Evolutionary conservation across 139 green algal species (phyloP).

Genomic region (Nannochloris sp.): DNA sequence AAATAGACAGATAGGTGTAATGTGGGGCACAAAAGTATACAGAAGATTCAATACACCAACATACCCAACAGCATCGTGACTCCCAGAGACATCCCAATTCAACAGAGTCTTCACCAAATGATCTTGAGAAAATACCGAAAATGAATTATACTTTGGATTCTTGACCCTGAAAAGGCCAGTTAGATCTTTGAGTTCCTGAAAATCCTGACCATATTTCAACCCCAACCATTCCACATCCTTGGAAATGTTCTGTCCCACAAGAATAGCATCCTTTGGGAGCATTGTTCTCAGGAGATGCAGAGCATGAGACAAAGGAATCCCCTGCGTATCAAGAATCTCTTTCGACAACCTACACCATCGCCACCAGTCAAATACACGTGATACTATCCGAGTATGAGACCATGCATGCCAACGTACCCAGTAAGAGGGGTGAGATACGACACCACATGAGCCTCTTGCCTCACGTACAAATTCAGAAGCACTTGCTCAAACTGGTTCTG

Average conservation of each 20-base stretch:
- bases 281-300: constrained; percentile 34
- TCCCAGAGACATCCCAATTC: constrained; percentile 32
- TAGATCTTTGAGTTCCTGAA: constrained; percentile 59
- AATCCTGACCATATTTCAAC: constrained; percentile 73
- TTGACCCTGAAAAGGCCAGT: constrained; percentile 71
- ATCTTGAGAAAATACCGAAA: constrained; percentile 54
- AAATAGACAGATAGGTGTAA: not conserved
- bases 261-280: constrained; percentile 50
- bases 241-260: constrained; percentile 82
- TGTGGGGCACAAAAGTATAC: constrained; percentile 3
- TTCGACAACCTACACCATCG: constrained; percentile 29
- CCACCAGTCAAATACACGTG: not conserved
- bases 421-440: constrained; percentile 83
- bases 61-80: constrained; percentile 52
- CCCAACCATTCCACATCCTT: constrained; percentile 83
- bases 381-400: not conserved
- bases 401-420: constrained; percentile 23
- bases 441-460: constrained; percentile 48
- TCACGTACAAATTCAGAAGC: constrained; percentile 72
- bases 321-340: constrained; percentile 50
- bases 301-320: constrained; percentile 57
- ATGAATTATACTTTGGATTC: constrained; percentile 68
- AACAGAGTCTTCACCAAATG: constrained; percentile 72
- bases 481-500: constrained; percentile 61
- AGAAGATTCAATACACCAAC: constrained; percentile 1